Evolutionary conservation across 2,329 filamentous ascomycete genomes (phyloP).

Genomic region (Shiraia bambusicola): DNA sequence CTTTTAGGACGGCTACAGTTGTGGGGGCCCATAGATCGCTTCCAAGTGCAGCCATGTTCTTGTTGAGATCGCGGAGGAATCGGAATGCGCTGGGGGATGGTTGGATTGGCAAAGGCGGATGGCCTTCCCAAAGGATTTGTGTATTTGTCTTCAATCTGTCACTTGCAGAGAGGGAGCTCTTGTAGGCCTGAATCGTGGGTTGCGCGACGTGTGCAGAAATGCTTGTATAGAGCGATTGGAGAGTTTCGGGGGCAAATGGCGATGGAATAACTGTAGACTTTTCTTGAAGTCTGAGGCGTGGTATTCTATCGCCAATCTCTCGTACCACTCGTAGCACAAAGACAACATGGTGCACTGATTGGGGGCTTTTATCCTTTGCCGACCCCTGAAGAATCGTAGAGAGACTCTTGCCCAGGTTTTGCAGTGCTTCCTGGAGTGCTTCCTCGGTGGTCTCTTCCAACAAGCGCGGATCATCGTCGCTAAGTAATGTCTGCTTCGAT

Average conservation of each 20-base stretch:
- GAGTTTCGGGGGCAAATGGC: slow-evolving; percentile 51
- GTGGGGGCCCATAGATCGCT: slow-evolving; percentile 78
- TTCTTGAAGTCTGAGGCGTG: slow-evolving; percentile 33
- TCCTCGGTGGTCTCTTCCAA: slow-evolving; percentile 62
- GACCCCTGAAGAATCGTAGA: slow-evolving; percentile 52
- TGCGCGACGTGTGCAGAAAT: slow-evolving; percentile 59
- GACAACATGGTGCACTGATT: slow-evolving; percentile 46
- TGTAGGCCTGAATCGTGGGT: slow-evolving; percentile 47
- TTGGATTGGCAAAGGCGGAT: slow-evolving; percentile 72
- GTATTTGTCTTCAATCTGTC: slow-evolving; percentile 58
- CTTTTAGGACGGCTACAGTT: slow-evolving; percentile 66
- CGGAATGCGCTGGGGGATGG: slow-evolving; percentile 74
- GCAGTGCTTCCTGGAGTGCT: slow-evolving; percentile 60
- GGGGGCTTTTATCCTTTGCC: slow-evolving; percentile 45
- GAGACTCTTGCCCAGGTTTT: slow-evolving; percentile 60
- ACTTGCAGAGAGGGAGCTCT: slow-evolving; percentile 48
- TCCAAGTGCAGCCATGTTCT: slow-evolving; percentile 69
- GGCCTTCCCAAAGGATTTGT: slow-evolving; percentile 76
- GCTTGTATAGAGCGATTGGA: slow-evolving; percentile 65
- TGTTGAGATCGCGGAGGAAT: slow-evolving; percentile 66
- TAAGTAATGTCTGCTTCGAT: slow-evolving; percentile 65
- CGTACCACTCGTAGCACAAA: slow-evolving; percentile 74
- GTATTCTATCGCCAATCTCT: slow-evolving; percentile 65
- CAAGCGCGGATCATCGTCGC: slow-evolving; percentile 68
- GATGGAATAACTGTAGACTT: slow-evolving; percentile 25